These are phyloP conservation scores for Protomyces pachydermus DNA, from an alignment of 1,139 yeast genomes.

Conservation along the genomic window DNA sequence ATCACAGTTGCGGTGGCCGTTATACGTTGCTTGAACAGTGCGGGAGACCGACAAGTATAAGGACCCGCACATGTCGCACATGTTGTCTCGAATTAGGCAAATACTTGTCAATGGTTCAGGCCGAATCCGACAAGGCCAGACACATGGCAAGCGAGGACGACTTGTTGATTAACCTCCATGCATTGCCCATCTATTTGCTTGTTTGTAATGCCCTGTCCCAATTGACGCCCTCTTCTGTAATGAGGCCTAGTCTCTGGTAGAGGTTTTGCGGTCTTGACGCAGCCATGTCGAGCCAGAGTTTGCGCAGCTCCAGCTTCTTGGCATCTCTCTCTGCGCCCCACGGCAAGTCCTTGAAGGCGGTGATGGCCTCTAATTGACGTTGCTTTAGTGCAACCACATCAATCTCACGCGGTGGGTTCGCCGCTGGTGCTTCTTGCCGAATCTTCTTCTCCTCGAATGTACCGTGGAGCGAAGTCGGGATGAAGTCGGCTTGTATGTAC, in stretches of 20 bases:
- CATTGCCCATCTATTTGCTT: not conserved
- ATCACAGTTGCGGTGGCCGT: too few species aligned
- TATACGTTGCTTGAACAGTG: too few species aligned
- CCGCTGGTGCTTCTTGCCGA: constrained; percentile 13
- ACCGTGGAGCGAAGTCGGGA: constrained; percentile 25
- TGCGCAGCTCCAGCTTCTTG: constrained; percentile 7
- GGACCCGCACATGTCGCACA: too few species aligned
- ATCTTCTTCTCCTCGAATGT: constrained; percentile 24
- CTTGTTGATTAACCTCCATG: too few species aligned
- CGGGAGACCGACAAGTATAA: too few species aligned
- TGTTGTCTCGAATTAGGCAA: too few species aligned
- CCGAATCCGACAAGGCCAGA: too few species aligned
- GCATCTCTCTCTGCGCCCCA: constrained; percentile 8
- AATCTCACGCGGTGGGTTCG: not conserved
- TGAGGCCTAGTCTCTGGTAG: constrained; percentile 27
- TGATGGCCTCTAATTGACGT: constrained; percentile 16
- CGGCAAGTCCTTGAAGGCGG: constrained; percentile 12
- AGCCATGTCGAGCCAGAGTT: constrained; percentile 23
- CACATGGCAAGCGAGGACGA: too few species aligned
- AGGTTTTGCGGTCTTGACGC: constrained; percentile 24
- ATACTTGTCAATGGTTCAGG: too few species aligned
- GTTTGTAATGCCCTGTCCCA: constrained; percentile 5
- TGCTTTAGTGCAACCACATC: not conserved
- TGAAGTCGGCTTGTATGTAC: constrained; percentile 16
- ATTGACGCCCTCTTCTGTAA: constrained; percentile 12